Percentiles rank a stretch among this genome's conserved stretches.
Evolutionary conservation across 768 basidiomycete species (phyloP).

Genomic region (Glaciozyma antarctica): DNA sequence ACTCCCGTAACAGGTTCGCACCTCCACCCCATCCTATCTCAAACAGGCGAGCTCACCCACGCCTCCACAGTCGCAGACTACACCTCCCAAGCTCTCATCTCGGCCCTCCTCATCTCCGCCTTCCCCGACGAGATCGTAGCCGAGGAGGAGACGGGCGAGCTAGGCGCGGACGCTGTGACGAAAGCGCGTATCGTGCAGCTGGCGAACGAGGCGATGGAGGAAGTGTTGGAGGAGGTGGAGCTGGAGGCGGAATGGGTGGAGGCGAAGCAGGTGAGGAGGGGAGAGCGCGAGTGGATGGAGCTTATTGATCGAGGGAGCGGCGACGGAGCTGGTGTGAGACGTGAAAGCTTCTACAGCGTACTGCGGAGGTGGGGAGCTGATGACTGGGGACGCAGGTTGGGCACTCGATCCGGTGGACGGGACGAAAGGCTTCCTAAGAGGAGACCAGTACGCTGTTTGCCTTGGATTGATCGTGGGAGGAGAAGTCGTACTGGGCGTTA

Average conservation of each 20-base stretch:
- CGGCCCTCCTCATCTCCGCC: constrained; percentile 59
- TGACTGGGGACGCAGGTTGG: constrained; percentile 56
- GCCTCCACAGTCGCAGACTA: constrained; percentile 69
- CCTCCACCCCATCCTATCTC: too few species aligned
- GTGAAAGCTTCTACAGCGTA: constrained; percentile 44
- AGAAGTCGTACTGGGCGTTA: constrained; percentile 68
- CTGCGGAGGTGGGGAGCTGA: background rate
- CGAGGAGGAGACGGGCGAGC: constrained; percentile 80
- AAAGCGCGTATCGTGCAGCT: constrained; percentile 63
- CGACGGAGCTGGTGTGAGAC: constrained; percentile 61
- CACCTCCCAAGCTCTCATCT: constrained; percentile 84
- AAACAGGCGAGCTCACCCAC: background rate
- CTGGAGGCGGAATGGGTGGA: constrained; percentile 52
- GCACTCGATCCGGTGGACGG: constrained; percentile 85
- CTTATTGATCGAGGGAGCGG: constrained; percentile 78
- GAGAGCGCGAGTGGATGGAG: constrained; percentile 48
- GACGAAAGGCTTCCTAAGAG: constrained; percentile 84
- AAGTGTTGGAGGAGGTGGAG: constrained; percentile 42
- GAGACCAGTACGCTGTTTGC: constrained; percentile 88
- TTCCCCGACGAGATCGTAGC: constrained; percentile 93
- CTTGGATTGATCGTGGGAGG: constrained; percentile 72
- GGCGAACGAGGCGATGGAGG: constrained; percentile 66
- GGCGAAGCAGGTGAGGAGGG: constrained; percentile 40
- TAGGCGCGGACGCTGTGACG: constrained; percentile 51
- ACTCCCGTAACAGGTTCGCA: constrained; percentile 71